These are phyloP conservation scores for Termitomyces titanicus DNA, from an alignment of 768 basidiomycete genomes.

Conservation along the genomic window DNA sequence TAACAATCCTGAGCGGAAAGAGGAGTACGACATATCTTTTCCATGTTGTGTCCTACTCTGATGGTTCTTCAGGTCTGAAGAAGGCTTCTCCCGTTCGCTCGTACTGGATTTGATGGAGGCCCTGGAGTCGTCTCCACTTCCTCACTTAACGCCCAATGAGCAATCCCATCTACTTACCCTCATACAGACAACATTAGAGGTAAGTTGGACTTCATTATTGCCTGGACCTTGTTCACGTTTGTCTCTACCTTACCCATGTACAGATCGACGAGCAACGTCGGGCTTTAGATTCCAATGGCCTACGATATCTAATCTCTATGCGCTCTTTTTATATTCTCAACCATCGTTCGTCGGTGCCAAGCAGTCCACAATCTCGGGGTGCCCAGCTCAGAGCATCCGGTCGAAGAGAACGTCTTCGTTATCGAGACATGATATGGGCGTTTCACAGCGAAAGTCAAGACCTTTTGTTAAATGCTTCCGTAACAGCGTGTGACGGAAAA, in stretches of 20 bases:
- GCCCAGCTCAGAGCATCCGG: constrained; percentile 43
- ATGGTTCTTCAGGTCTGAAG: constrained; percentile 36
- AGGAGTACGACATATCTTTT: constrained; percentile 37
- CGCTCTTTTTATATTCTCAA: constrained; percentile 88
- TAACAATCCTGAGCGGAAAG: constrained; percentile 28
- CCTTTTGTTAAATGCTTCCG: constrained; percentile 68
- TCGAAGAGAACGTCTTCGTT: constrained; percentile 75
- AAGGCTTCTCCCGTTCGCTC: constrained; percentile 56
- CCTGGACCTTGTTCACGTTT: not conserved
- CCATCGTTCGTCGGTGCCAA: constrained; percentile 49
- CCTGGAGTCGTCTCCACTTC: constrained; percentile 60
- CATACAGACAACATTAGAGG: constrained; percentile 86
- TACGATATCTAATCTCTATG: constrained; percentile 92
- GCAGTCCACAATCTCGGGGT: constrained; percentile 42
- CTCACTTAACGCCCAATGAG: constrained; percentile 75
- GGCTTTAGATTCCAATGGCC: constrained; percentile 88
- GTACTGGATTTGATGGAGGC: constrained; percentile 59
- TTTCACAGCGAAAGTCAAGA: constrained; percentile 95
- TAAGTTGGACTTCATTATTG: constrained; percentile 24
- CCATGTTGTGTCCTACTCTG: constrained; percentile 1
- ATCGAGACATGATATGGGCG: constrained; percentile 96
- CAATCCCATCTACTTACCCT: constrained; percentile 80
- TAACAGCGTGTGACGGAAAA: constrained; percentile 72
- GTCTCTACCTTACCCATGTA: constrained; percentile 1
- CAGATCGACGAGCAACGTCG: constrained; percentile 89